Percentiles rank a stretch among this genome's conserved stretches.
These are phyloP conservation scores for Trichoderma guizhouense DNA, from an alignment of 2,329 filamentous ascomycete genomes.

Conservation along the genomic window DNA sequence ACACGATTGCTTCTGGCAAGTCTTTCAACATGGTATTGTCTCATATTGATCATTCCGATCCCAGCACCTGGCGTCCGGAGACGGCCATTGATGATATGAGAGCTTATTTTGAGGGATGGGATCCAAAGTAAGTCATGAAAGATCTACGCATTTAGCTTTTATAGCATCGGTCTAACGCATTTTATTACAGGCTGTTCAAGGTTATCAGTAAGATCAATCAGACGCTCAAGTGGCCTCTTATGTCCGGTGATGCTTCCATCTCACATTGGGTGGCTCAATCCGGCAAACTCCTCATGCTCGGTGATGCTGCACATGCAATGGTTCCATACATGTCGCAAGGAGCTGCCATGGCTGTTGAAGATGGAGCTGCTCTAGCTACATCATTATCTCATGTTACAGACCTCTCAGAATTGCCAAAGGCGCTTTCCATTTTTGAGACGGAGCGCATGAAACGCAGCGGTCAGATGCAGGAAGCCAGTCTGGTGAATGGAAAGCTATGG, in stretches of 20 bases:
- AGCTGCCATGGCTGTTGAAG: slow-evolving; percentile 43
- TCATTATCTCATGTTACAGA: slow-evolving; percentile 30
- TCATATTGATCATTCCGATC: slow-evolving; percentile 37
- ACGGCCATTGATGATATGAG: slow-evolving; percentile 33
- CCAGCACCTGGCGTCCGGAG: slow-evolving; percentile 29
- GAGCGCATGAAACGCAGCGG: slow-evolving; percentile 34
- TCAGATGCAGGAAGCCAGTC: slow-evolving; percentile 43
- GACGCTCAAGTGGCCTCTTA: slow-evolving; percentile 35
- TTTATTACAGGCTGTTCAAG: slow-evolving; percentile 28
- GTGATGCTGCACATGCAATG: slow-evolving; percentile 44
- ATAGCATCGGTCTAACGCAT: neutral
- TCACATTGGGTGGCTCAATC: slow-evolving; percentile 30
- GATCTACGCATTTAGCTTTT: neutral
- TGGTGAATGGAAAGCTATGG: slow-evolving; percentile 46
- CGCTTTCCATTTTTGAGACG: slow-evolving; percentile 37
- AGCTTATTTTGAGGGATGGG: slow-evolving; percentile 33
- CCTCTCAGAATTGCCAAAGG: slow-evolving; percentile 27
- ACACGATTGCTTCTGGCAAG: slow-evolving; percentile 40
- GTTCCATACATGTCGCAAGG: slow-evolving; percentile 43
- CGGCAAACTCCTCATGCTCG: slow-evolving; percentile 36
- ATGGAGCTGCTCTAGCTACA: slow-evolving; percentile 37
- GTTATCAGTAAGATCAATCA: slow-evolving; percentile 35
- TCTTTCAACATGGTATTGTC: slow-evolving; percentile 47
- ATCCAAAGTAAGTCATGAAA: slow-evolving; percentile 26
- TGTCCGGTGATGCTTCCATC: slow-evolving; percentile 25